These are phyloP conservation scores for Polychaeton citri DNA, from an alignment of 2,329 filamentous ascomycete genomes.

Conservation along the genomic window DNA sequence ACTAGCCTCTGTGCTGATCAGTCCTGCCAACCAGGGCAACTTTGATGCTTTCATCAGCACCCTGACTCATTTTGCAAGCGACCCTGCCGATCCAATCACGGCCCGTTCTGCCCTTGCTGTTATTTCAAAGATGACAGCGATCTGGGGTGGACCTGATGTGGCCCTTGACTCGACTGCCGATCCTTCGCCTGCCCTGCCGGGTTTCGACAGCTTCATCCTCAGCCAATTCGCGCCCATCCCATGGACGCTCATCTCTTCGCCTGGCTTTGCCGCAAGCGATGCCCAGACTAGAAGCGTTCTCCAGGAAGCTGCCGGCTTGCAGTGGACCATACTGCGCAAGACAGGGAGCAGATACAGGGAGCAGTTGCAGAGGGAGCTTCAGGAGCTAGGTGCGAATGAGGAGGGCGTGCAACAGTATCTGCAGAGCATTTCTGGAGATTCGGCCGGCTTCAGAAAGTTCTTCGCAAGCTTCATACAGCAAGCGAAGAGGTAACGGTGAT, in stretches of 20 bases:
- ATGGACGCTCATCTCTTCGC: slow-evolving; percentile 74
- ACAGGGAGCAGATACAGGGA: slow-evolving; percentile 70
- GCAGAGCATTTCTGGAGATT: slow-evolving; percentile 34
- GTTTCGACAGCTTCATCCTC: slow-evolving; percentile 86
- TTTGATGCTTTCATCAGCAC: slow-evolving; percentile 82
- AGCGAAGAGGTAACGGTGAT: slow-evolving; percentile 9
- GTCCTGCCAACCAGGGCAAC: slow-evolving; percentile 74
- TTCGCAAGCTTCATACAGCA: slow-evolving; percentile 30
- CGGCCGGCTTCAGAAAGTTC: slow-evolving; percentile 32
- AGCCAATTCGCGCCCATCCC: slow-evolving; percentile 76
- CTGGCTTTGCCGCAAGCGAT: slow-evolving; percentile 70
- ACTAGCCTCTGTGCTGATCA: slow-evolving; percentile 76
- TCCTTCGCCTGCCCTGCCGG: slow-evolving; percentile 50
- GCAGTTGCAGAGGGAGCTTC: slow-evolving; percentile 52
- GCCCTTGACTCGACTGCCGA: slow-evolving; percentile 35
- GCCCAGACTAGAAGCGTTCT: slow-evolving; percentile 81
- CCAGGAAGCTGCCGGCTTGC: slow-evolving; percentile 71
- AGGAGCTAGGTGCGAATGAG: slow-evolving; percentile 50
- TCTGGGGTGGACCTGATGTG: slow-evolving; percentile 81
- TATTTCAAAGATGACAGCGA: slow-evolving; percentile 65
- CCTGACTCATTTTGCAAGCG: slow-evolving; percentile 71
- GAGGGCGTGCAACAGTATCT: slow-evolving; percentile 54
- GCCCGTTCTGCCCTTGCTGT: slow-evolving; percentile 70
- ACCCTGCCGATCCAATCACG: slow-evolving; percentile 52
- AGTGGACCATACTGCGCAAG: slow-evolving; percentile 83